A percentile compares a stretch with the other conserved stretches of the same genome.
Evolutionary conservation across 192 early-diverging fungal species (phyloP).

Genomic region (Rhizoclosmatium globosum): DNA sequence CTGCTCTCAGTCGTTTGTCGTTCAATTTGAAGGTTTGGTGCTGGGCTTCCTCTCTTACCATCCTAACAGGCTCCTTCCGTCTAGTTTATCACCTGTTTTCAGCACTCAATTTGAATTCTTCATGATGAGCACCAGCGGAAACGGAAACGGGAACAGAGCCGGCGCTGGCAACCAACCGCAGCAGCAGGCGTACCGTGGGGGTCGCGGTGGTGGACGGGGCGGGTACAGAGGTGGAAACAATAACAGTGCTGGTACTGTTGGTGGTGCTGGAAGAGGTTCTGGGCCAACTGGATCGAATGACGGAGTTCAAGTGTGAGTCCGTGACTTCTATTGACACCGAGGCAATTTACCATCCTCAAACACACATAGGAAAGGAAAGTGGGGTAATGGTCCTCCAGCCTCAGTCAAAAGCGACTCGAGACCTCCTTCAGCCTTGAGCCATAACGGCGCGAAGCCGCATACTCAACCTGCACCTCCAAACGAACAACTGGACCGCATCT

Average conservation of each 20-base stretch:
- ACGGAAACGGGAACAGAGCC: background rate
- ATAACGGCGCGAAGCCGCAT: background rate
- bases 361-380: constrained; percentile 26
- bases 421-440: constrained; percentile 5
- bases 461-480: constrained; percentile 2
- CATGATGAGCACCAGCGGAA: background rate
- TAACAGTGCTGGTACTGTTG: background rate
- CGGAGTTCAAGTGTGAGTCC: no score
- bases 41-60: no score
- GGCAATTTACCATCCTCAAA: background rate
- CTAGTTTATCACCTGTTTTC: no score
- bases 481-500: constrained; percentile 66
- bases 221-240: background rate
- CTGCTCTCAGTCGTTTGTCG: no score
- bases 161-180: background rate
- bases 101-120: background rate
- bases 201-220: background rate
- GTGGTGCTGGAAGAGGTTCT: background rate
- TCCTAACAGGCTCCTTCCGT: no score
- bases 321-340: no score
- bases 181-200: background rate
- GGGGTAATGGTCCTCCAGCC: constrained; percentile 28
- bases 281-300: background rate
- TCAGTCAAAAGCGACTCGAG: background rate
- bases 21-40: no score